Percentiles rank a stretch among this genome's conserved stretches.
Conservation (phyloP, 345 rosid species). For the Eucalyptus sp. region DNA sequence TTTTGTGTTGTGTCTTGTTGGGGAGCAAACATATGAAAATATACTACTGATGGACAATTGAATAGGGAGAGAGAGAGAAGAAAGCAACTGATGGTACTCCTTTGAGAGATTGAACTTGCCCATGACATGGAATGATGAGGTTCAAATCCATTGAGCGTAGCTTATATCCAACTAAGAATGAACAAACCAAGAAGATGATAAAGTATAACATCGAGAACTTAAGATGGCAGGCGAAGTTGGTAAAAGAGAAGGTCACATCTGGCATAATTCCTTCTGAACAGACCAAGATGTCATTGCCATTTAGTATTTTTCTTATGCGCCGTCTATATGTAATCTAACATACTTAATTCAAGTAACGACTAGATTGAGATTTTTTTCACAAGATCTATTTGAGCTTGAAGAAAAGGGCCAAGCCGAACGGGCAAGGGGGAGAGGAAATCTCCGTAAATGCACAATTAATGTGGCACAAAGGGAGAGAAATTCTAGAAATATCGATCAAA, state of each 20-base stretch:
- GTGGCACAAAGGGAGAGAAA: neutral
- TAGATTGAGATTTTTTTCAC: neutral
- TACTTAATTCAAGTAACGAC: neutral
- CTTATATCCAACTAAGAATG: neutral
- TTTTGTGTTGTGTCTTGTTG: no score
- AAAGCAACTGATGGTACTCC: neutral
- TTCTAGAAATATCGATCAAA: neutral
- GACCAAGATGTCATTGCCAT: neutral
- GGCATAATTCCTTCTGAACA: neutral
- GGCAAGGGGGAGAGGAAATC: neutral
- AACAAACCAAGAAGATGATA: neutral
- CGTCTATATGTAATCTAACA: neutral
- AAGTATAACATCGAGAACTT: neutral
- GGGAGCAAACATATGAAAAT: no score
- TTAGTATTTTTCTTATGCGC: neutral
- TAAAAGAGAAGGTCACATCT: neutral
- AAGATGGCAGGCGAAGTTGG: neutral
- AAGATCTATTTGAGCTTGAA: neutral
- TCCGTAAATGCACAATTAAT: neutral
- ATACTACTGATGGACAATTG: neutral
- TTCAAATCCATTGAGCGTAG: neutral
- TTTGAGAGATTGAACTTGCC: neutral
- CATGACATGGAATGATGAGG: neutral
- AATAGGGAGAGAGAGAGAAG: neutral
- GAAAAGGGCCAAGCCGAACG: neutral